phyloP scores from a whole-genome alignment of 306 rosid genomes.

The Cucumis melo region DNA sequence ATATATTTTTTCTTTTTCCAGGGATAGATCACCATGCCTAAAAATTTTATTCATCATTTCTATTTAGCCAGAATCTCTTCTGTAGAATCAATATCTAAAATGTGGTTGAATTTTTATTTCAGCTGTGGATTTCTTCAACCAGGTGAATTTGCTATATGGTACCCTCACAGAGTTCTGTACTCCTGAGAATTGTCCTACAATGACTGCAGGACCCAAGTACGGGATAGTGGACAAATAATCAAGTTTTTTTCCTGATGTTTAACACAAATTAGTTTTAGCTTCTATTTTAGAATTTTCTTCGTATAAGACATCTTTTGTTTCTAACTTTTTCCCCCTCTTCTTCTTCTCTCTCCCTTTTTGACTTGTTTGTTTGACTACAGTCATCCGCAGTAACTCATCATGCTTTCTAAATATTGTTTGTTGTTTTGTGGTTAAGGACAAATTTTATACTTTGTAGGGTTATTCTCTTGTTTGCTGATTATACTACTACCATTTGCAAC shows the following conservation, averaged over 20 bases:
- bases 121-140: slow-evolving; percentile 99
- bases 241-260: slow-evolving; percentile 1
- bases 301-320: neutral
- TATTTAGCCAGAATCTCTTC: neutral
- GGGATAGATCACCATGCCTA: neutral
- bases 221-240: slow-evolving; percentile 15
- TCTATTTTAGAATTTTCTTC: neutral
- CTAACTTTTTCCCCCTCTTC: neutral
- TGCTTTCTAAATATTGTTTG: neutral
- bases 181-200: slow-evolving; percentile 89
- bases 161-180: slow-evolving; percentile 99
- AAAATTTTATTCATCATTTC: neutral
- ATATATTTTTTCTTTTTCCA: too few species aligned
- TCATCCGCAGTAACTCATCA: neutral
- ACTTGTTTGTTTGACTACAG: neutral
- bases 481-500: neutral
- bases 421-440: neutral
- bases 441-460: neutral
- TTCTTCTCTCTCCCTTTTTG: neutral
- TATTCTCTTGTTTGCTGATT: neutral
- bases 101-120: slow-evolving; percentile 24
- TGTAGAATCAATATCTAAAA: slow-evolving; percentile 16
- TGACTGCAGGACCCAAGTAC: slow-evolving; percentile 99
- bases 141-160: slow-evolving; percentile 95
- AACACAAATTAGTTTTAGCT: neutral